Evolutionary conservation across 352 stramenopile genomes (phyloP).

Genomic region (Phytophthora podocarpi): DNA sequence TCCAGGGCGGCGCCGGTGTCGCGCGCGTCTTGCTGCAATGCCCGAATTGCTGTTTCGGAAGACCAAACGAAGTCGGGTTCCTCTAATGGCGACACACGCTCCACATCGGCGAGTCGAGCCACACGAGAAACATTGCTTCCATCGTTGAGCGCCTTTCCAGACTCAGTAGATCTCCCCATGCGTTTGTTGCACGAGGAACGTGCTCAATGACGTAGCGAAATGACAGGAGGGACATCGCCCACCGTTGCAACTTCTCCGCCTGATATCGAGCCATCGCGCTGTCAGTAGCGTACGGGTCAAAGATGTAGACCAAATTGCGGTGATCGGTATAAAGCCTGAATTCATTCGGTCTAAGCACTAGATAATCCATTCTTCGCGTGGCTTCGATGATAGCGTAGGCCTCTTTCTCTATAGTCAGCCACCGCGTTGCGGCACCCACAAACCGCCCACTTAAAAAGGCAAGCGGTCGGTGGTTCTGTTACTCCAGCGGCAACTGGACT

Average conservation of each 20-base stretch:
- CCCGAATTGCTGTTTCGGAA: background rate
- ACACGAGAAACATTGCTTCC: background rate
- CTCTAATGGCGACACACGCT: background rate
- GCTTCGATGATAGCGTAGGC: slow-evolving; percentile 16
- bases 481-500: background rate
- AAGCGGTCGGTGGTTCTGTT: background rate
- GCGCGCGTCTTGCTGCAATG: background rate
- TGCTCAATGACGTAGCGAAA: slow-evolving; percentile 28
- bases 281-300: slow-evolving; percentile 5
- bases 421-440: background rate
- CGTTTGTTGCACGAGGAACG: slow-evolving; percentile 2
- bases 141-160: too few relatives aligned
- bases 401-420: slow-evolving; percentile 30
- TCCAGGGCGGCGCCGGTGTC: background rate
- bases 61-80: background rate
- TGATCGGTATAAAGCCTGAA: slow-evolving; percentile 31
- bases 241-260: slow-evolving; percentile 18
- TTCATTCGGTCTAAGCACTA: slow-evolving; percentile 9
- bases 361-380: slow-evolving; percentile 6
- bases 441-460: slow-evolving; percentile 8
- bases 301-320: slow-evolving; percentile 24
- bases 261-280: slow-evolving; percentile 3
- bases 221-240: slow-evolving; percentile 4
- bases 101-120: background rate
- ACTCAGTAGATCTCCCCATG: slow-evolving; percentile 6